Percentiles rank a stretch among this genome's conserved stretches.
phyloP scores from a whole-genome alignment of 164 flowering plant species.

The Magnolia changhungtana region DNA sequence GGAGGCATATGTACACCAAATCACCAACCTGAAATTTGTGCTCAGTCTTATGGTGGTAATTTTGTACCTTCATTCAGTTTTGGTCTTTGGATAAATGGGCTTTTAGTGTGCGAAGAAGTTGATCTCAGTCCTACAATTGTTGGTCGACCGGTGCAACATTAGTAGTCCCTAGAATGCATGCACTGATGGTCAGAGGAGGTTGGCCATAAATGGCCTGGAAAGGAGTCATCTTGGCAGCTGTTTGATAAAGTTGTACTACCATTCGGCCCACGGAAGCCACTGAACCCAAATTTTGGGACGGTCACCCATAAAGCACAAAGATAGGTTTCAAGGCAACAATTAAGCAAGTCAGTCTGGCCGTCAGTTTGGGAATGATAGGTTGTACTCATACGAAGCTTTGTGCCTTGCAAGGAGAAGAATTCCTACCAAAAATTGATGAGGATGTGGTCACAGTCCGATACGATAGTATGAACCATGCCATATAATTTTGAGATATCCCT shows the following conservation, averaged over 20 bases:
- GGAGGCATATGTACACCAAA: constrained; percentile 13
- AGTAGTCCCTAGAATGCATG: background rate
- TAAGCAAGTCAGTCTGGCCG: constrained; percentile 4
- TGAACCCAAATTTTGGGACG: constrained; percentile 7
- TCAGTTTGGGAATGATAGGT: constrained; percentile 9
- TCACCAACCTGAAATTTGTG: constrained; percentile 9
- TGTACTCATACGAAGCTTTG: background rate
- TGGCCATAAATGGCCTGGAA: constrained; percentile 5
- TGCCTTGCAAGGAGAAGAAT: background rate
- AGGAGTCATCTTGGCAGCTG: constrained; percentile 7
- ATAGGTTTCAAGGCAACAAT: constrained; percentile 4
- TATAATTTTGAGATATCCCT: too few relatives aligned
- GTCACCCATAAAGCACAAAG: constrained; percentile 7
- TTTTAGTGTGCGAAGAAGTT: background rate
- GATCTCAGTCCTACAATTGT: background rate
- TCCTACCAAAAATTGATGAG: background rate
- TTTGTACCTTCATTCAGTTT: background rate
- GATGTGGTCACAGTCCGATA: background rate
- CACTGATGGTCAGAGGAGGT: background rate
- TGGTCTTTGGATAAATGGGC: background rate
- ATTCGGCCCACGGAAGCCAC: constrained; percentile 11
- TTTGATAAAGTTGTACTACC: background rate
- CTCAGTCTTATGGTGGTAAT: background rate
- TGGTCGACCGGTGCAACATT: too few relatives aligned
- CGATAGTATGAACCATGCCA: too few relatives aligned